A percentile compares a stretch with the other conserved stretches of the same genome.
Evolutionary conservation across 208 protist genomes (phyloP).

Genomic region (Leishmania tropica): DNA sequence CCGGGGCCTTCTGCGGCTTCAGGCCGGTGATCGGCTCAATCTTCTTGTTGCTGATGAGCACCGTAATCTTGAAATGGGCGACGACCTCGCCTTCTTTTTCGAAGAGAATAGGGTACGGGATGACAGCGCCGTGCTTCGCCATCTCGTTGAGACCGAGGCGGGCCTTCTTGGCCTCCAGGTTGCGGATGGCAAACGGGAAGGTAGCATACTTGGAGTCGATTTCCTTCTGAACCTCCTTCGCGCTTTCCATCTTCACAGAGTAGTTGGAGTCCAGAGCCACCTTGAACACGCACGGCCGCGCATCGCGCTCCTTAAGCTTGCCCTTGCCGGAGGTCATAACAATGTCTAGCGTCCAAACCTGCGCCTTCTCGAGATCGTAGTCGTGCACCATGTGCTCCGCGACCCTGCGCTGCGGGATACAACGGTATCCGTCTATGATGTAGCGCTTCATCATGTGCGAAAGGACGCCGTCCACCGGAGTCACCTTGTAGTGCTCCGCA

Average conservation of each 20-base stretch:
- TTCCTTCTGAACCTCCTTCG: constrained; percentile 94
- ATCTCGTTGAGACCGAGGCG: constrained; percentile 96
- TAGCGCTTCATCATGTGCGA: constrained; percentile 98
- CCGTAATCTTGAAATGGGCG: constrained; percentile 91
- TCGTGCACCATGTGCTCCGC: constrained; percentile 95
- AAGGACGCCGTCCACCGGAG: constrained; percentile 96
- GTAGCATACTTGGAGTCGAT: constrained; percentile 95
- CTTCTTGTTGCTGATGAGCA: constrained; percentile 90
- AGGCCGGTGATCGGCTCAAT: constrained; percentile 91
- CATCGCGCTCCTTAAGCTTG: constrained; percentile 91
- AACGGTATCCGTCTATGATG: constrained; percentile 98
- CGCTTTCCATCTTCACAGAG: constrained; percentile 97
- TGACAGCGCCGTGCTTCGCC: constrained; percentile 95
- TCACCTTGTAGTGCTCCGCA: constrained; percentile 93
- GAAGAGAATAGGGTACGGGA: constrained; percentile 97
- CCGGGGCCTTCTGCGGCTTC: constrained; percentile 82
- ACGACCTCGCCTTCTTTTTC: constrained; percentile 93
- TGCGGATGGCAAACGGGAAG: constrained; percentile 96
- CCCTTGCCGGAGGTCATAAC: constrained; percentile 89
- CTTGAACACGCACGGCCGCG: constrained; percentile 95
- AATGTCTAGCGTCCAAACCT: constrained; percentile 94
- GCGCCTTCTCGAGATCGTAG: constrained; percentile 89
- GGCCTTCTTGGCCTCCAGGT: constrained; percentile 94
- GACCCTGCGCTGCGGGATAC: constrained; percentile 91
- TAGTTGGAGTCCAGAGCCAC: constrained; percentile 95